These are phyloP conservation scores for Penicillium steckii DNA, from an alignment of 495 filamentous ascomycete genomes.

Conservation along the genomic window DNA sequence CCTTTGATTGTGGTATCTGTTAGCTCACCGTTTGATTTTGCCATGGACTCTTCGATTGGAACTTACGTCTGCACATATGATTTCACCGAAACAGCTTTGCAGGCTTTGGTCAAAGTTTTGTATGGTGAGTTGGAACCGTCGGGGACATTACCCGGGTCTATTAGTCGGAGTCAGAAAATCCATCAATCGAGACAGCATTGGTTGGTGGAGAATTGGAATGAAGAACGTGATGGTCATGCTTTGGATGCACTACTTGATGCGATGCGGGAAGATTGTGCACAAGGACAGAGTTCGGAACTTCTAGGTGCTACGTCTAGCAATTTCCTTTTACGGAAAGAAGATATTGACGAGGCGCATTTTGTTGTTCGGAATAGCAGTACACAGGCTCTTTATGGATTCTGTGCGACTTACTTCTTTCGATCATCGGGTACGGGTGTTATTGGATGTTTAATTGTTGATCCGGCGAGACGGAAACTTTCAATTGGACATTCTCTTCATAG, in stretches of 20 bases:
- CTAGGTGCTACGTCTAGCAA: constrained; percentile 67
- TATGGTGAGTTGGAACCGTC: constrained; percentile 74
- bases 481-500: constrained; percentile 84
- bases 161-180: constrained; percentile 78
- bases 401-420: constrained; percentile 77
- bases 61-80: constrained; percentile 94
- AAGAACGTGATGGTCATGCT: constrained; percentile 68
- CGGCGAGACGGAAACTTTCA: constrained; percentile 75
- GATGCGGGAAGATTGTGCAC: constrained; percentile 57
- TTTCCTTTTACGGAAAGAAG: constrained; percentile 66
- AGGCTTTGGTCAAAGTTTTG: constrained; percentile 74
- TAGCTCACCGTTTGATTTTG: constrained; percentile 92
- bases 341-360: constrained; percentile 77
- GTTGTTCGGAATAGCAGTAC: constrained; percentile 91
- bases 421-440: constrained; percentile 71
- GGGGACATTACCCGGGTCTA: constrained; percentile 74
- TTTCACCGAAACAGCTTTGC: constrained; percentile 86
- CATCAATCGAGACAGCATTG: constrained; percentile 81
- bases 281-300: constrained; percentile 57
- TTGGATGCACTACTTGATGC: constrained; percentile 66
- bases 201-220: constrained; percentile 83
- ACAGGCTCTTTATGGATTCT: constrained; percentile 83
- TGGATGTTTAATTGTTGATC: constrained; percentile 80
- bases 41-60: constrained; percentile 81
- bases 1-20: constrained; percentile 82